A percentile compares a stretch with the other conserved stretches of the same genome.
phyloP scores from a whole-genome alignment of 768 basidiomycete genomes.

The Tephrocybe sp. region DNA sequence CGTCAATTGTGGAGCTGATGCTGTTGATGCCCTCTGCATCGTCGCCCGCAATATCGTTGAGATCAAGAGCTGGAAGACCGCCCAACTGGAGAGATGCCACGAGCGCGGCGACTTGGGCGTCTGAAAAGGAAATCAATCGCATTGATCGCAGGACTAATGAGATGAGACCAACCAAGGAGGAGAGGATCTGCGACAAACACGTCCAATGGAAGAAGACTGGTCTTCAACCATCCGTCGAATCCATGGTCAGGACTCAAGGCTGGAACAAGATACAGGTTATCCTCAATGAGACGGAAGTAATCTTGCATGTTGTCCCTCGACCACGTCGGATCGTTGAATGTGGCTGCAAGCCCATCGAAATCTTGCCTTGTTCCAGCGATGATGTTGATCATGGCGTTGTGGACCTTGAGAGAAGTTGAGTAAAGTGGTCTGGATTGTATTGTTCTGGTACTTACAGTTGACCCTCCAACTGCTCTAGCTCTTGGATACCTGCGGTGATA shows the following conservation, averaged over 20 bases:
- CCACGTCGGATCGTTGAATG: conserved; percentile 26
- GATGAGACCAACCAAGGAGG: conserved; percentile 19
- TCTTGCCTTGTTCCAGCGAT: conserved; percentile 22
- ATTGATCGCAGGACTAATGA: neutral
- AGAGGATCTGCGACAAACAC: conserved; percentile 17
- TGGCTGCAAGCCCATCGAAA: conserved; percentile 23
- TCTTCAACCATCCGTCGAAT: conserved; percentile 27
- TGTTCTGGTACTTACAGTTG: conserved; percentile 20
- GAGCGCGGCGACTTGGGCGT: conserved; percentile 21
- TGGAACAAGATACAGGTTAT: conserved; percentile 19
- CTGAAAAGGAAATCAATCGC: conserved; percentile 9
- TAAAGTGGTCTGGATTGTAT: neutral
- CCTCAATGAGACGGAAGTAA: conserved; percentile 26
- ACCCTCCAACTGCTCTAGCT: conserved; percentile 26
- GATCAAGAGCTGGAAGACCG: conserved; percentile 19
- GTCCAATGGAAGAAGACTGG: conserved; percentile 20
- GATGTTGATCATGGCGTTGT: conserved; percentile 29
- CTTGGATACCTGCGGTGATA: conserved; percentile 24
- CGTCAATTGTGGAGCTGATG: conserved; percentile 22
- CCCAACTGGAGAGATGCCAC: conserved; percentile 14
- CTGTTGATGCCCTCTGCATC: conserved; percentile 18
- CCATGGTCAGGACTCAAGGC: conserved; percentile 23
- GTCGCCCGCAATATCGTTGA: conserved; percentile 21
- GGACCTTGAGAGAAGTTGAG: conserved; percentile 15
- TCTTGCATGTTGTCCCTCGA: conserved; percentile 26